Evolutionary conservation across 768 basidiomycete species (phyloP), one percentile per base, ranked within the genome.

Genomic region (Termitomyces sp.): DNA sequence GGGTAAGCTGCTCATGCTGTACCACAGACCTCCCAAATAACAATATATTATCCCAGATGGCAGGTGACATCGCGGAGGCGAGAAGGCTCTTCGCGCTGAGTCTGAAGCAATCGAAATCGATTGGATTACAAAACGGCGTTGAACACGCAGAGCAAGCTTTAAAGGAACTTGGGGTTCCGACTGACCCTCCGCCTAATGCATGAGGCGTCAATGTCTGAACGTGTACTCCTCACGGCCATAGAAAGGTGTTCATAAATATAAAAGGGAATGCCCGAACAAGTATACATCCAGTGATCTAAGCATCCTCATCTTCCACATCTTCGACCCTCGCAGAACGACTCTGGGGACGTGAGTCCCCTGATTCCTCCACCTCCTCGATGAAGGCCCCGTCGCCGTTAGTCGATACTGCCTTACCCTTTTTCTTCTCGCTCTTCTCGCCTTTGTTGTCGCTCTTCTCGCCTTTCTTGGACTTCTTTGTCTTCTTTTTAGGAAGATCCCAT

Each of bases 401-500:
- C 66, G 64, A 72, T 67, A 75, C 79, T 12, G 71, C 72, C 31
- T 73, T 76, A 26, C 67, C 75, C 66, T 68, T 78, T 63, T 74
- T 72, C 65, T 78, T 75, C 61, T 78, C 77, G 58, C 71, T 75
- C 65, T 84, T 83, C 56, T 84, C 81, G 15, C 45, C 42, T 40
- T 83, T 83, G 58, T 84, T 81, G n/a, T 78, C 77, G 58, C 71
- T 75, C 65, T 84, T 83, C 56, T 84, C 81, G 15, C 45, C 42
- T 40, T 83, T 83, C 58, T 84, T 81, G n/a, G 42, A 49, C 46
- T 82, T 84, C 73, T 76, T 83, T 14, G 51, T 31, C 75, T 86
- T 88, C 74, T 85, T 88, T 33, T 75, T 89, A 66, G 87, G 87
- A 48, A 92, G 60, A 67, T 98, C 95, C 94, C 95, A 99, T 64